Evolutionary conservation across 2,329 filamentous ascomycete species (phyloP).

Genomic region (Neurospora sp.): DNA sequence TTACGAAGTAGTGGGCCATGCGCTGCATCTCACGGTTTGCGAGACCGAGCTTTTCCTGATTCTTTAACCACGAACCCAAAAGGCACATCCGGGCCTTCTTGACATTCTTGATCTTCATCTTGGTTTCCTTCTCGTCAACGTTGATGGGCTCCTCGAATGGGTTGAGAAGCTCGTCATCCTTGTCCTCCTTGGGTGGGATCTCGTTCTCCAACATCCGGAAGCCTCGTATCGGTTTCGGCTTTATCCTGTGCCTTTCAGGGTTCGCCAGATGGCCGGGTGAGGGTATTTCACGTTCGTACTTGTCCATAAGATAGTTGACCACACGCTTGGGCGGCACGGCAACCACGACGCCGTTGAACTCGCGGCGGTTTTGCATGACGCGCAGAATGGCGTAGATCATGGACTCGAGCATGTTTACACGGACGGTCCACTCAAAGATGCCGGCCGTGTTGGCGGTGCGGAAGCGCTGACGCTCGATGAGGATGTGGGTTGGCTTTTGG

Average conservation of each 20-base stretch:
- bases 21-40: background rate
- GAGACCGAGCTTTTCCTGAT: background rate
- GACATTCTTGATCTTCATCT: background rate
- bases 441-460: constrained; percentile 54
- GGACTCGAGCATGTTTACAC: constrained; percentile 72
- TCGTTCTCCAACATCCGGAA: background rate
- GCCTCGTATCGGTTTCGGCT: background rate
- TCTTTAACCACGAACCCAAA: background rate
- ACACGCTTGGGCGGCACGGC: constrained; percentile 46
- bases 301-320: constrained; percentile 42
- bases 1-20: background rate
- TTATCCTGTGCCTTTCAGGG: background rate
- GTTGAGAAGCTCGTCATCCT: background rate
- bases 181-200: background rate
- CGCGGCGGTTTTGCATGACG: constrained; percentile 37
- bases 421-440: constrained; percentile 72
- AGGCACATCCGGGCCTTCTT: background rate
- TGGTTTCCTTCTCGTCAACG: background rate
- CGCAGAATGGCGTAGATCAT: constrained; percentile 67
- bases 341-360: constrained; percentile 34
- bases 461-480: constrained; percentile 56
- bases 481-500: constrained; percentile 54
- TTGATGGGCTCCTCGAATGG: background rate
- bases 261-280: background rate
- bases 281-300: constrained; percentile 22